Conservation (phyloP, 2,329 filamentous ascomycete species). For the Aschersonia sp. region DNA sequence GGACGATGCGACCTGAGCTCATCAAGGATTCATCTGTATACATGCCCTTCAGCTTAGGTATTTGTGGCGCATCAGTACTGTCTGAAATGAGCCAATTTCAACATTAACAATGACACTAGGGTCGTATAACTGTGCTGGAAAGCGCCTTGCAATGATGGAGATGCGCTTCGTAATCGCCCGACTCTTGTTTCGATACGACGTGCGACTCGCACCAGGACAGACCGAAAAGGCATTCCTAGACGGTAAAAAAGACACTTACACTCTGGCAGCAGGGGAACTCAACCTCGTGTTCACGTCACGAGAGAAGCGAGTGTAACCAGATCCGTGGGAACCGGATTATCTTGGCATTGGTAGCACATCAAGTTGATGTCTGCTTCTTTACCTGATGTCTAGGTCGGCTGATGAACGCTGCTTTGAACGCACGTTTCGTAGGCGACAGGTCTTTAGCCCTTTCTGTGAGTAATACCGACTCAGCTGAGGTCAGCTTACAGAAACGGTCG, state of each 20-base stretch:
- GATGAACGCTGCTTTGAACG: too few species aligned
- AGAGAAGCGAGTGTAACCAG: background rate
- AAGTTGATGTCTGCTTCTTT: too few species aligned
- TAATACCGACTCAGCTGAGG: background rate
- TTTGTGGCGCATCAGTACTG: too few species aligned
- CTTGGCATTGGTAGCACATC: too few species aligned
- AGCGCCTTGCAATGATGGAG: constrained; percentile 2
- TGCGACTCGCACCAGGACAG: background rate
- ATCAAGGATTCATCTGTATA: constrained; percentile 8
- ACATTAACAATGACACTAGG: background rate
- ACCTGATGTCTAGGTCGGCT: too few species aligned
- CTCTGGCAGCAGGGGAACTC: background rate
- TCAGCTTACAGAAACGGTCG: background rate
- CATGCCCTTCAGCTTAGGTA: constrained; percentile 3
- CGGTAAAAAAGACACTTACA: background rate
- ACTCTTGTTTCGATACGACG: background rate
- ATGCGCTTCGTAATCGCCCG: background rate
- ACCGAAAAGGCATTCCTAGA: background rate
- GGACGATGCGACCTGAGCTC: constrained; percentile 8
- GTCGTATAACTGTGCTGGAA: constrained; percentile 5
- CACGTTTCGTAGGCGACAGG: background rate
- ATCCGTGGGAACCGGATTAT: background rate
- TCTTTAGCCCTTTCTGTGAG: background rate
- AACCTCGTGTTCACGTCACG: background rate
- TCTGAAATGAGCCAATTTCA: too few species aligned